Conservation (phyloP, 345 rosid species). For the Eucalyptus cloeziana region DNA sequence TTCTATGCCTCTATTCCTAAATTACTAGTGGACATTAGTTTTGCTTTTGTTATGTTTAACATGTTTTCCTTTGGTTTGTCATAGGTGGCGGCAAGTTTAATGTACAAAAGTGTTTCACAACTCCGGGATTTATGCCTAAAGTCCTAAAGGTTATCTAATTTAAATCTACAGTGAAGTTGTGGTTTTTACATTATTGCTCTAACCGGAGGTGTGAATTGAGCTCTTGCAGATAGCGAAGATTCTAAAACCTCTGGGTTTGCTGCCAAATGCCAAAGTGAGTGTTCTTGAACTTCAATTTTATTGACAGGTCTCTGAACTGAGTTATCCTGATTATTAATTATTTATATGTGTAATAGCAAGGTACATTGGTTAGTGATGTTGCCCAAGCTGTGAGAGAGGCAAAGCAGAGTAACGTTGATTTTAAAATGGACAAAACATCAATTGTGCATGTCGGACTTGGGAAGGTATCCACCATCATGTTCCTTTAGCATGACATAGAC, state of each 20-base stretch:
- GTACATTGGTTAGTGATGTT: constrained; percentile 73
- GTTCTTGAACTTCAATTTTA: background rate
- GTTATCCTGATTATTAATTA: background rate
- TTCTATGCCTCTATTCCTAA: background rate
- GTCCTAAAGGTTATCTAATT: constrained; percentile 56
- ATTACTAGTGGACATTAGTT: background rate
- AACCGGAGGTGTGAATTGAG: background rate
- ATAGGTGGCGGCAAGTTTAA: constrained; percentile 78
- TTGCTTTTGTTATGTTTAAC: background rate
- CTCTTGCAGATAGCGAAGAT: constrained; percentile 64
- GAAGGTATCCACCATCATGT: constrained; percentile 32
- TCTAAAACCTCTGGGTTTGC: constrained; percentile 80
- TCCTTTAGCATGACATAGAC: background rate
- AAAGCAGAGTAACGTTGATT: constrained; percentile 62
- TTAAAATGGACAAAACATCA: constrained; percentile 86
- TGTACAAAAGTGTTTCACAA: constrained; percentile 76
- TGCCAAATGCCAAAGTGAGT: constrained; percentile 84
- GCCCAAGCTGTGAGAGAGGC: constrained; percentile 71
- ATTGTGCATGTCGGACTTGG: constrained; percentile 91
- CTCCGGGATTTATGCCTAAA: constrained; percentile 63
- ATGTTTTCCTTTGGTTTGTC: background rate
- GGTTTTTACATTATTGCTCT: background rate
- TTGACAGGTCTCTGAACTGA: background rate
- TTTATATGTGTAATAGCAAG: constrained; percentile 41
- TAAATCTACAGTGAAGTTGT: background rate